Evolutionary conservation across 148 eudicot species (phyloP).

Genomic region (Nyssa sinensis): DNA sequence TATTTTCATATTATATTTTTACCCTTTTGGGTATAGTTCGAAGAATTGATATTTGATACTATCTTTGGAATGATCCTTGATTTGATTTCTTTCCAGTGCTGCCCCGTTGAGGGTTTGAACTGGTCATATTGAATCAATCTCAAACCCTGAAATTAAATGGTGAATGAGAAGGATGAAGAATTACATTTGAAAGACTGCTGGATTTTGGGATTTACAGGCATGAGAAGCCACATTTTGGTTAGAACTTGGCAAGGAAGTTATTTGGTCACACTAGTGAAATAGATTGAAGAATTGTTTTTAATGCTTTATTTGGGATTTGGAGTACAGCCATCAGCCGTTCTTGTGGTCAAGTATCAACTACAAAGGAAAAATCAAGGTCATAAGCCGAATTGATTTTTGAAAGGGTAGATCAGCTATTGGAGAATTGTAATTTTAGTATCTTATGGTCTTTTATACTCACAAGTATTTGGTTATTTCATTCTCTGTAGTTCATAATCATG

Average conservation of each 20-base stretch:
- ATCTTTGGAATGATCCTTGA: not conserved
- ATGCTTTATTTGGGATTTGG: not conserved
- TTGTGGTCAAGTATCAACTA: not conserved
- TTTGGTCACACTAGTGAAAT: not conserved
- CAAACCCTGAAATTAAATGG: not conserved
- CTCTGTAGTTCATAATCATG: not conserved
- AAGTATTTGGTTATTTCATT: not conserved
- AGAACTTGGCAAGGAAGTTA: not conserved
- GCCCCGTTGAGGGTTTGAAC: not conserved
- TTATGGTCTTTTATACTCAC: not conserved
- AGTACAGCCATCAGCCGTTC: not conserved
- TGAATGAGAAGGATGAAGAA: not conserved
- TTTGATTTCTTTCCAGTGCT: not conserved
- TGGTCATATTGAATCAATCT: not conserved
- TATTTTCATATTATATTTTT: no score
- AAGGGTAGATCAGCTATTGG: not conserved
- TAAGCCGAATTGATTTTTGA: not conserved
- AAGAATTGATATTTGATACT: not conserved
- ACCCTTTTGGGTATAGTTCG: not conserved
- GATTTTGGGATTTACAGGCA: not conserved
- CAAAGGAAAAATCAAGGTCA: no score
- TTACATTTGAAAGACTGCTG: not conserved
- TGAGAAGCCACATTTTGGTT: not conserved
- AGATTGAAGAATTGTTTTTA: not conserved
- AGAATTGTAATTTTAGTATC: not conserved